Evolutionary conservation across 2,329 filamentous ascomycete species (phyloP).

Genomic region (Elsinoe fawcettii): DNA sequence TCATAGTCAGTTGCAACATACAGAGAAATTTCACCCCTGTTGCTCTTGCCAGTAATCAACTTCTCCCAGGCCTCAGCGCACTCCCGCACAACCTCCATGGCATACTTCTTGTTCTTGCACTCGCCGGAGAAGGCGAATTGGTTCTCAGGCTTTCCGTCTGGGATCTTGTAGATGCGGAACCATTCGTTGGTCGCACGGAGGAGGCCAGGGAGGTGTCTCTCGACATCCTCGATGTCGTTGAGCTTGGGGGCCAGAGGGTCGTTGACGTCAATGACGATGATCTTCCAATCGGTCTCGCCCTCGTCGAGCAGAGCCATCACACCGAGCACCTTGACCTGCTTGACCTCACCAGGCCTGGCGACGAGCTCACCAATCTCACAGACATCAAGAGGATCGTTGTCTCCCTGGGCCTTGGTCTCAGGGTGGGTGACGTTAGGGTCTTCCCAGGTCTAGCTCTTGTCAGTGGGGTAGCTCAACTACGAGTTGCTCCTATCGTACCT

Average conservation of each 20-base stretch:
- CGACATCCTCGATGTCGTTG: constrained; percentile 97
- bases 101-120: constrained; percentile 99
- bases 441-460: constrained; percentile 81
- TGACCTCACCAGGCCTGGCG: constrained; percentile 90
- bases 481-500: constrained; percentile 50
- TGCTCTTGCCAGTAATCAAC: constrained; percentile 83
- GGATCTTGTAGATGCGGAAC: constrained; percentile 99
- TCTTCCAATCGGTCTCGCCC: constrained; percentile 99
- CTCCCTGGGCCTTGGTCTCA: constrained; percentile 99
- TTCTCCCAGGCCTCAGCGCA: constrained; percentile 96
- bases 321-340: constrained; percentile 99
- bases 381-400: constrained; percentile 98
- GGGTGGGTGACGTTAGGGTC: constrained; percentile 93
- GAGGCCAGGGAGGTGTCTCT: constrained; percentile 93
- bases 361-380: constrained; percentile 99
- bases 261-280: constrained; percentile 98
- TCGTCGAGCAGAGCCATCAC: constrained; percentile 99
- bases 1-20: constrained; percentile 44
- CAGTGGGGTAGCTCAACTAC: constrained; percentile 1
- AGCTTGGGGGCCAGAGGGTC: constrained; percentile 94
- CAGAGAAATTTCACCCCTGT: constrained; percentile 70
- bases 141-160: constrained; percentile 99
- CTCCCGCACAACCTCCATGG: constrained; percentile 90
- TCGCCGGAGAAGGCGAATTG: constrained; percentile 99
- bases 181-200: constrained; percentile 98